Evolutionary conservation across 2,329 filamentous ascomycete genomes (phyloP), one percentile per base, ranked within the genome.

Genomic region (Stachybotrys echinatus): DNA sequence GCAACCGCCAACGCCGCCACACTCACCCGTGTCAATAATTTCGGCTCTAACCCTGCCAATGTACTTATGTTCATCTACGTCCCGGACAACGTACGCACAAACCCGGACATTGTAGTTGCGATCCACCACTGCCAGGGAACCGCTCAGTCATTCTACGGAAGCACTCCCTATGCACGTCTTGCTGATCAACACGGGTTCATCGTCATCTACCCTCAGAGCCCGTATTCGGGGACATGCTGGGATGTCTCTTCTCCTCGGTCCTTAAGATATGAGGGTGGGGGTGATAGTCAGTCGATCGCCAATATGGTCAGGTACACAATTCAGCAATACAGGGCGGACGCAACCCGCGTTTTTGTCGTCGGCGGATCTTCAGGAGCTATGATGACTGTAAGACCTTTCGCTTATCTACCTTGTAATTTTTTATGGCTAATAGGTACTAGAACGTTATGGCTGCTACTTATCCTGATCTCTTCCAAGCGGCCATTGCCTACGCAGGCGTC

Each of bases 301-400:
- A 81, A 78, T 58, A 84, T 84, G 80, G 79, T 83, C 44, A 68
- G 64, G 38, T 83, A 80, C 56, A 70, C 77, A 3, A 61, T 83
- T n/a, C 54, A 61, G 8, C 71, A 71, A 58, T 82, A 83, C 63
- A 67, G 68, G 2, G 79, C 70, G 22, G 75, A 84, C 57, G 57
- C 71, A 23, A 67, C 59, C 53, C 71, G 70, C 49, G 76, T 84
- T 2, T 84, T 75, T 52, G 76, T 76, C 2, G 80, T 76, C 0
- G 81, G 81, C 3, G 62, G 62, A 0, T 72, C 66, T 5, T 75
- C 72, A 0, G 75, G 74, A 2, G 73, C 67, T n/a, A 77, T 77
- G 72, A 76, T 77, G 74, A 74, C 73, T 38, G 67, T 67, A 37
- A 49, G 62, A 54, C n/a, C 10, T 45, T 21, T 49, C 23, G 17